Evolutionary conservation across 768 basidiomycete species (phyloP).

Genomic region (Arthromyces matolae): DNA sequence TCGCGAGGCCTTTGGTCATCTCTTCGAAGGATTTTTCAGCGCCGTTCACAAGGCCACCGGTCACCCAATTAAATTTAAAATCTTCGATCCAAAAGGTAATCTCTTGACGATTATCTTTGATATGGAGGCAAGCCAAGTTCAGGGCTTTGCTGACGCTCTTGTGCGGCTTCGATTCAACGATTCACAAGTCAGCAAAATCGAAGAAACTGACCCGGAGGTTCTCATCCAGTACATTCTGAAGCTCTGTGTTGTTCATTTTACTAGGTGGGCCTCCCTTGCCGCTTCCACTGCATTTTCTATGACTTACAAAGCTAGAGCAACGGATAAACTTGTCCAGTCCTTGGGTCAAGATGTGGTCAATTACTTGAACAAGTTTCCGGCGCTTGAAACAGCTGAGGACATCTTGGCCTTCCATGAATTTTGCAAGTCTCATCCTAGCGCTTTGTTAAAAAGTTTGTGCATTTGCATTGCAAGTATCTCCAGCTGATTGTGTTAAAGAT

Average conservation of each 20-base stretch:
- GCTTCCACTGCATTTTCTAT: neutral
- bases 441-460: no score
- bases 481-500: no score
- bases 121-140: conserved; percentile 3
- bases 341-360: neutral
- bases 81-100: conserved; percentile 14
- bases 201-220: neutral
- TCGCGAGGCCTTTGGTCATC: conserved; percentile 7
- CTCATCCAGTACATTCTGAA: neutral
- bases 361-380: neutral
- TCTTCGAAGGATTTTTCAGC: conserved; percentile 13
- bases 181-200: neutral
- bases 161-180: neutral
- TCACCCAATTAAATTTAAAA: conserved; percentile 4
- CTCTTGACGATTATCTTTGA: conserved; percentile 6
- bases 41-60: conserved; percentile 11
- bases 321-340: neutral
- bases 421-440: no score
- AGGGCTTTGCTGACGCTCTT: conserved; percentile 4
- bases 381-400: neutral
- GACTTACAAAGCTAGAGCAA: neutral
- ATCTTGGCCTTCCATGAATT: no score
- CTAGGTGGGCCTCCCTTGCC: neutral
- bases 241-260: neutral
- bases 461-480: no score